These are phyloP conservation scores for Osmanthus fragrans DNA, from an alignment of 257 asterid species.

Conservation along the genomic window DNA sequence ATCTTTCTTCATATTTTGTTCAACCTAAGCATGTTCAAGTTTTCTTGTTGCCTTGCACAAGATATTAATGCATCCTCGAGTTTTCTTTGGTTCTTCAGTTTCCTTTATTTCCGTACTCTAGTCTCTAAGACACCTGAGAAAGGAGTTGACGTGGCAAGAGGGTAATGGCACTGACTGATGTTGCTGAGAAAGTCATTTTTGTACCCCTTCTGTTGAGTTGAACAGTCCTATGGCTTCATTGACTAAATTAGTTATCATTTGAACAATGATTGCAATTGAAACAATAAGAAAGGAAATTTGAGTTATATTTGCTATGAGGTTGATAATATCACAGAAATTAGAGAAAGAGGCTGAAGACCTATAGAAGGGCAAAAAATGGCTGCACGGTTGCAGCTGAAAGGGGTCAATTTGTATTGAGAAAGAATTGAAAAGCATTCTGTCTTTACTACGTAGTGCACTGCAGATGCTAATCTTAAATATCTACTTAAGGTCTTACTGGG, in stretches of 20 bases:
- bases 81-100: neutral
- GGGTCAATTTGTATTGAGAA: neutral
- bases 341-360: neutral
- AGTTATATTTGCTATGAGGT: neutral
- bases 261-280: neutral
- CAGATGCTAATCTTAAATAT: neutral
- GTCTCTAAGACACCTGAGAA: neutral
- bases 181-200: neutral
- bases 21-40: neutral
- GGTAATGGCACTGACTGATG: neutral
- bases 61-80: neutral
- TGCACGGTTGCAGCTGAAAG: neutral
- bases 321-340: neutral
- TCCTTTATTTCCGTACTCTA: neutral
- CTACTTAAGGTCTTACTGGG: neutral
- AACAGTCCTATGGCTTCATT: neutral
- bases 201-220: neutral
- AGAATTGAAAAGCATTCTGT: neutral
- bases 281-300: neutral
- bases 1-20: neutral
- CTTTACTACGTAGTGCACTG: neutral
- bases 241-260: neutral
- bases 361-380: neutral
- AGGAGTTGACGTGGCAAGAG: neutral
- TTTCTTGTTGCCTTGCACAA: neutral